Percentiles rank a stretch among this genome's conserved stretches.
These are phyloP conservation scores for Xylaria sp. DNA, from an alignment of 2,329 filamentous ascomycete species.

Conservation along the genomic window DNA sequence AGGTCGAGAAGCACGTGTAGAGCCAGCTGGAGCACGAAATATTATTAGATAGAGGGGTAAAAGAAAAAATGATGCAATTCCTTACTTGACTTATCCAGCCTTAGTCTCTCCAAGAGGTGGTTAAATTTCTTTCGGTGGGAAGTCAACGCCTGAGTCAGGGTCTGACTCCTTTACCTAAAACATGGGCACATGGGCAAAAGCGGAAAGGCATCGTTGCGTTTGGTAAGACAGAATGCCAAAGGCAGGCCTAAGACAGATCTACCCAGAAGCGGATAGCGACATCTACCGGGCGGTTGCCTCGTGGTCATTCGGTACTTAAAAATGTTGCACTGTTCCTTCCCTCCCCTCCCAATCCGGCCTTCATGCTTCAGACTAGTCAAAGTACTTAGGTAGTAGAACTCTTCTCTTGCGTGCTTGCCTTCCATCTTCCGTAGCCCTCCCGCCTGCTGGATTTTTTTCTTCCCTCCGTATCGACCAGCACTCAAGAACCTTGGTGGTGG, in stretches of 20 bases:
- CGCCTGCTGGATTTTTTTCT: not conserved
- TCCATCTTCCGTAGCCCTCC: slow-evolving; percentile 3
- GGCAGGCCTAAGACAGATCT: not conserved
- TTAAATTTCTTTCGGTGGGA: not conserved
- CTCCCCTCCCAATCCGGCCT: not conserved
- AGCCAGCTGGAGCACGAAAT: not conserved
- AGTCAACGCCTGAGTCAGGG: not conserved
- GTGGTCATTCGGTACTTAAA: slow-evolving; percentile 11
- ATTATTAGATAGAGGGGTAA: not conserved
- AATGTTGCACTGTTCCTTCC: slow-evolving; percentile 6
- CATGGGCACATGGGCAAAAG: not conserved
- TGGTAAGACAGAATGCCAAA: slow-evolving; percentile 8
- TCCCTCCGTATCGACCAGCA: not conserved
- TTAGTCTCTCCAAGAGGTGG: not conserved
- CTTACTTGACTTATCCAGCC: not conserved
- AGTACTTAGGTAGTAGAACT: not conserved
- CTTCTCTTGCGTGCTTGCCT: not conserved
- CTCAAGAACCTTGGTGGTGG: no score
- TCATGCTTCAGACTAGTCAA: not conserved
- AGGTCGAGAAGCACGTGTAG: not conserved
- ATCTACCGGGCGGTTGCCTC: slow-evolving; percentile 11
- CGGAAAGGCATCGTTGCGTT: not conserved
- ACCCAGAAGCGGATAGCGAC: slow-evolving; percentile 9
- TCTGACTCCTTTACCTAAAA: not conserved
- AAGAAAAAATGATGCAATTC: slow-evolving; percentile 14